Evolutionary conservation across 202 grass and related monocot species (phyloP), one percentile per base, ranked within the genome.

Genomic region (Alloteropsis angusta): DNA sequence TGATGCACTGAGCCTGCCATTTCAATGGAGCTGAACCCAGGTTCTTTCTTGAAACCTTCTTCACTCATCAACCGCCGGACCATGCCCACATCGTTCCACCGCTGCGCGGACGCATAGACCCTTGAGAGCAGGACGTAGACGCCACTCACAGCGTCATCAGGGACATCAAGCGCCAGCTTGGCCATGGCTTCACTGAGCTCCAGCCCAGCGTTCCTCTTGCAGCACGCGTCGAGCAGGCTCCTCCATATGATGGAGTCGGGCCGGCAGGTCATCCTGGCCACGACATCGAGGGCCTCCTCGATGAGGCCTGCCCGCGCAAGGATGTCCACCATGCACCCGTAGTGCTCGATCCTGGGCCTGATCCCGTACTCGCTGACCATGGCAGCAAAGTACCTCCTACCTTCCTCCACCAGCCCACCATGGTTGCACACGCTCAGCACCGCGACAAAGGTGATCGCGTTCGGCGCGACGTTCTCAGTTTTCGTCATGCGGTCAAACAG

Each of bases 321-420:
- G 75, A 98, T 85, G 83, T 94, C 89, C 7, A 94, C 91, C 88
- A 94, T 89, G 85, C 95, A 93, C 23, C 95, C 87, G 4, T 98
- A 93, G 86, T 93, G 89, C 81, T 98, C 95, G 13, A 98, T 92
- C 55, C 85, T 81, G 0, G 85, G 91, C 62, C 71, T 75, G 67
- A 94, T 94, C 35, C 75, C 43, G 17, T 85, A 80, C 49, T 87
- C 50, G 1, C 15, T 52, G 8, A 74, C 67, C 95, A 98, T 94
- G 14, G 71, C 76, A 4, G 91, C 19, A 6, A 98, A 97, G 75
- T 94, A 82, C 26, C 69, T 83, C 47, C 76, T 76, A 2, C 87
- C 91, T 28, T 98, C 81, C 6, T 70, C 63, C 7, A 98, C 83
- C 34, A 98, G 80, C 2, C 89, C 92, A 0, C 92, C 87, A 34